Evolutionary conservation across 345 rosid genomes (phyloP), one percentile per base, ranked within the genome.

Genomic region (Kernera saxatilis): DNA sequence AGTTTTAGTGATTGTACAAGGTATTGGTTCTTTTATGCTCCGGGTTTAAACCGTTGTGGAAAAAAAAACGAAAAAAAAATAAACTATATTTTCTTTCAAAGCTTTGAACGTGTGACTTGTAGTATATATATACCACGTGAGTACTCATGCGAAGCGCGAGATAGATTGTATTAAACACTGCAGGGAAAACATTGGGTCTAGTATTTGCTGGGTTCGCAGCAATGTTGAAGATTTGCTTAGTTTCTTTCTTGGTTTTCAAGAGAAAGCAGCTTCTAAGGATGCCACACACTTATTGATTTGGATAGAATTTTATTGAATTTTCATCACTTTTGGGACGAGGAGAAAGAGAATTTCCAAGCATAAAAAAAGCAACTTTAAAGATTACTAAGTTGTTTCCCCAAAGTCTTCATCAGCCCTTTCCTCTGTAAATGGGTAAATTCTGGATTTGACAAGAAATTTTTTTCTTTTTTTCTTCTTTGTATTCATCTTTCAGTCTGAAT

Each of bases 111-210:
- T n/a, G n/a, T n/a, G n/a, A n/a, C n/a, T n/a, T n/a, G n/a, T n/a
- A n/a, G n/a, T n/a, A n/a, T n/a, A n/a, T n/a, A n/a, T n/a, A n/a
- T n/a, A n/a, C n/a, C n/a, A n/a, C n/a, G n/a, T n/a, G n/a, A n/a
- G n/a, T n/a, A n/a, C n/a, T n/a, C n/a, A n/a, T n/a, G n/a, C n/a
- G n/a, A n/a, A n/a, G n/a, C n/a, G n/a, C n/a, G n/a, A n/a, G n/a
- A n/a, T n/a, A n/a, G n/a, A n/a, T n/a, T n/a, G n/a, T n/a, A 23
- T 67, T 84, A 62, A 90, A 92, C 69, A 64, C 77, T 0, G n/a
- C n/a, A n/a, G 96, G 95, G 73, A 80, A 92, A 77, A 87, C 81
- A 69, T 73, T 92, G 57, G 98, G 98, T 40, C 69, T 92, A 26
- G 41, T 90, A 46, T 88, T 92, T 69, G 75, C 79, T 30, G 96